A percentile compares a stretch with the other conserved stretches of the same genome.
Evolutionary conservation across 208 protist genomes (phyloP).

Genomic region (Porcisia hertigi): DNA sequence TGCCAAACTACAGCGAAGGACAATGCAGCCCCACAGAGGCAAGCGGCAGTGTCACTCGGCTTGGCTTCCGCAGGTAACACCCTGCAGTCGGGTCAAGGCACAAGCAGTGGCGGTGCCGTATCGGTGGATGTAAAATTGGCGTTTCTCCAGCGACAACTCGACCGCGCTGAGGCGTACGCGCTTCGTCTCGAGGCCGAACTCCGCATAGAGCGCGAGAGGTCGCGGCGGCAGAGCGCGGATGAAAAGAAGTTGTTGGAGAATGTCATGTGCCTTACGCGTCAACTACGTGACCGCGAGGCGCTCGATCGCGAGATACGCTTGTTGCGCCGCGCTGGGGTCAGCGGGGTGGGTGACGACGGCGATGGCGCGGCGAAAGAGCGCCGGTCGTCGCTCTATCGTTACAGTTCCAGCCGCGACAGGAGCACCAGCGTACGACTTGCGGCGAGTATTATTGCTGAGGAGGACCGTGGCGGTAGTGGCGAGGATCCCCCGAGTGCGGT

Average conservation of each 20-base stretch:
- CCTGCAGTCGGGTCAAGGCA: not conserved
- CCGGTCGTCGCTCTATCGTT: not conserved
- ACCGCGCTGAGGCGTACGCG: constrained; percentile 17
- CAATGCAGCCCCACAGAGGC: not conserved
- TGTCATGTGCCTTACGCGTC: constrained; percentile 37
- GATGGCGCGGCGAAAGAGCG: not conserved
- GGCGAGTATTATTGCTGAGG: not conserved
- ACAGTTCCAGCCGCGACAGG: not conserved
- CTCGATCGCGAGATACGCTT: constrained; percentile 30
- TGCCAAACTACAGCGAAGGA: not conserved
- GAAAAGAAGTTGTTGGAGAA: constrained; percentile 55
- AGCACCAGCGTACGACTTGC: not conserved
- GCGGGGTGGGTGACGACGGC: constrained; percentile 12
- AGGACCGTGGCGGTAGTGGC: not conserved
- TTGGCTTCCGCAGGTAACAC: not conserved
- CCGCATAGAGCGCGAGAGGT: constrained; percentile 33
- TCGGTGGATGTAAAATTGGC: constrained; percentile 10
- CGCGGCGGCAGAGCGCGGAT: constrained; percentile 28
- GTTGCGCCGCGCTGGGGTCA: constrained; percentile 29
- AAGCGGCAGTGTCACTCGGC: not conserved
- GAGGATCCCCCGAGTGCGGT: not conserved
- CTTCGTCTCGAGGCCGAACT: constrained; percentile 39
- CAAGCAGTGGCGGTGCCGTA: not conserved
- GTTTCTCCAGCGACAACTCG: constrained; percentile 12
- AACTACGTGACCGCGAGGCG: constrained; percentile 44